phyloP scores from a whole-genome alignment of 2,329 filamentous ascomycete genomes.

The Cladosporium cucumerinum region DNA sequence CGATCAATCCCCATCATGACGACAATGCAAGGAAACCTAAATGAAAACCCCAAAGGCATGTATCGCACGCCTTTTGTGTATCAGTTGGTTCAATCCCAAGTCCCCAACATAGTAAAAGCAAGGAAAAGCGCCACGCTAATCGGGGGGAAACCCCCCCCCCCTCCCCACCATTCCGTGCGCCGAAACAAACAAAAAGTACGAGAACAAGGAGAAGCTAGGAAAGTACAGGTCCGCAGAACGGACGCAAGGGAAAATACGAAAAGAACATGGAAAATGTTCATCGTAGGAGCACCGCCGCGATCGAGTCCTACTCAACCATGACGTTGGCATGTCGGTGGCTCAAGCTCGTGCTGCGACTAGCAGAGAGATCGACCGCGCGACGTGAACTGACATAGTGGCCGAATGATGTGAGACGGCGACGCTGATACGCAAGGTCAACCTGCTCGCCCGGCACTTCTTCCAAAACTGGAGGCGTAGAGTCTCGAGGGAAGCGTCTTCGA shows the following conservation, averaged over 20 bases:
- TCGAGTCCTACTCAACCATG: slow-evolving; percentile 16
- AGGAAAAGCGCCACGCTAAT: background rate
- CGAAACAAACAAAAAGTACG: background rate
- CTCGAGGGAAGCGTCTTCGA: slow-evolving; percentile 18
- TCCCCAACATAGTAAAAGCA: background rate
- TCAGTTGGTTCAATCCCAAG: background rate
- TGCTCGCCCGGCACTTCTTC: slow-evolving; percentile 19
- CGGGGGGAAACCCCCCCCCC: background rate
- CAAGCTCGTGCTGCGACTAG: slow-evolving; percentile 3
- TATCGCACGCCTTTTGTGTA: background rate
- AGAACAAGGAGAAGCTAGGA: background rate
- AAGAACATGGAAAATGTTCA: background rate
- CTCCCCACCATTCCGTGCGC: background rate
- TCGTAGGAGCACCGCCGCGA: slow-evolving; percentile 4
- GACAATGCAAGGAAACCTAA: background rate
- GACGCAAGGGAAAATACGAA: background rate
- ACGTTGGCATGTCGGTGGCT: slow-evolving; percentile 7
- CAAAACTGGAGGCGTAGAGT: slow-evolving; percentile 20
- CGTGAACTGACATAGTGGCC: slow-evolving; percentile 3
- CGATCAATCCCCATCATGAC: background rate
- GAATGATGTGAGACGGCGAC: background rate
- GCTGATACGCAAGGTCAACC: background rate
- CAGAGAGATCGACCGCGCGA: background rate
- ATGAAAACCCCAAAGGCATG: background rate
- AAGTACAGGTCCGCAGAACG: background rate